These are phyloP conservation scores for Mrakia blollopis DNA, from an alignment of 768 basidiomycete genomes.

Conservation along the genomic window DNA sequence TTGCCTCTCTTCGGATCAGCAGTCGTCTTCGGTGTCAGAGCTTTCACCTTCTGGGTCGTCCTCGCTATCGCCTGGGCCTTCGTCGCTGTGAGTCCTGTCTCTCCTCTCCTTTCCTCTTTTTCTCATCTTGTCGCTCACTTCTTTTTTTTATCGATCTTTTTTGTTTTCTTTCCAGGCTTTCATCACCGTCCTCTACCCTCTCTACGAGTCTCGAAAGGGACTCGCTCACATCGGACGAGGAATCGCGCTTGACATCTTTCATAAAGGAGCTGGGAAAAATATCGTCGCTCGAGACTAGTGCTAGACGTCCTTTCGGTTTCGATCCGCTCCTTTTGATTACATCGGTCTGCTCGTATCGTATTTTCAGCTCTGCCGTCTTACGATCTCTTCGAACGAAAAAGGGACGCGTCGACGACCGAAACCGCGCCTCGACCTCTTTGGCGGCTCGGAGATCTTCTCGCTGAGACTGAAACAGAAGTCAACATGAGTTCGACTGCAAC, in stretches of 20 bases:
- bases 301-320: too few species aligned
- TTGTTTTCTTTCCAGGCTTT: conserved; percentile 49
- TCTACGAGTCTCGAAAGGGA: conserved; percentile 74
- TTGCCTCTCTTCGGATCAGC: conserved; percentile 79
- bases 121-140: not conserved
- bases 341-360: too few species aligned
- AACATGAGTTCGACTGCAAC: too few species aligned
- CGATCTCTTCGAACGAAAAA: too few species aligned
- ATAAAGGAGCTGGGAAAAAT: conserved; percentile 9
- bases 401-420: too few species aligned
- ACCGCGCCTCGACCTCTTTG: too few species aligned
- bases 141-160: too few species aligned
- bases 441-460: too few species aligned
- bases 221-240: conserved; percentile 58
- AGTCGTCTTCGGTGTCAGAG: conserved; percentile 46
- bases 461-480: too few species aligned
- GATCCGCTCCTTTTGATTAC: too few species aligned
- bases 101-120: conserved; percentile 54
- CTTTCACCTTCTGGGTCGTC: conserved; percentile 62
- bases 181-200: conserved; percentile 74
- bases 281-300: not conserved
- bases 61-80: conserved; percentile 82
- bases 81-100: conserved; percentile 67
- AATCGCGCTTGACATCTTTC: conserved; percentile 44
- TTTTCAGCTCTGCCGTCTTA: too few species aligned